Evolutionary conservation across 345 rosid genomes (phyloP).

Genomic region (Orychophragmus violaceus): DNA sequence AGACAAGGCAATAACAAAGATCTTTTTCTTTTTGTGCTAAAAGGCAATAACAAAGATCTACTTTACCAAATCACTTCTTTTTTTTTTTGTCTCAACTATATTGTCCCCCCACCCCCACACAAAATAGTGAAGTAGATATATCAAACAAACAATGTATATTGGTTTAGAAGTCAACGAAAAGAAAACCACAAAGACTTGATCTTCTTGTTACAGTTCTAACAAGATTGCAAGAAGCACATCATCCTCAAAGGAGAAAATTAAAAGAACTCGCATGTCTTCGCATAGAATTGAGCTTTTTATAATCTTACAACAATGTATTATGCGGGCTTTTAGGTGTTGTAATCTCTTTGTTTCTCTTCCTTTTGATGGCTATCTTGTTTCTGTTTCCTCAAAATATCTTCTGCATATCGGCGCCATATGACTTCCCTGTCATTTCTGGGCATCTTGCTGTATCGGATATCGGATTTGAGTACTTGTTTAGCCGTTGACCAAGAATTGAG

Average conservation of each 20-base stretch:
- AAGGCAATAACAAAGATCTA: too few species aligned
- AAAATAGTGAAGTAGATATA: too few species aligned
- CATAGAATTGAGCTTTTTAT: constrained; percentile 12
- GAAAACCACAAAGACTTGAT: not conserved
- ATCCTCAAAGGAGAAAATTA: not conserved
- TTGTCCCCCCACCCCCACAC: too few species aligned
- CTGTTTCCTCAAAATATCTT: constrained; percentile 56
- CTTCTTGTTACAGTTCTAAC: not conserved
- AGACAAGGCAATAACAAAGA: not conserved
- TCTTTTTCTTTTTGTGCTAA: too few species aligned
- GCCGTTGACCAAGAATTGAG: constrained; percentile 94
- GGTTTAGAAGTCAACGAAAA: too few species aligned
- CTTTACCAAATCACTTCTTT: not conserved
- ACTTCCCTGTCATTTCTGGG: constrained; percentile 78
- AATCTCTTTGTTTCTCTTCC: constrained; percentile 42
- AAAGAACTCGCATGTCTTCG: constrained; percentile 2
- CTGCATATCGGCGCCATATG: constrained; percentile 69
- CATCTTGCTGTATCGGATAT: constrained; percentile 76
- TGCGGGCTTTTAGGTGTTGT: constrained; percentile 33
- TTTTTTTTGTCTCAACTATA: not conserved
- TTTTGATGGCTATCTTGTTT: constrained; percentile 36
- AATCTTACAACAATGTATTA: not conserved
- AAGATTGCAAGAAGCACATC: not conserved
- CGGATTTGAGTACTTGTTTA: constrained; percentile 64
- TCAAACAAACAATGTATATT: too few species aligned